phyloP scores from a whole-genome alignment of 1,139 yeast genomes.

The Fermentozyma sake region DNA sequence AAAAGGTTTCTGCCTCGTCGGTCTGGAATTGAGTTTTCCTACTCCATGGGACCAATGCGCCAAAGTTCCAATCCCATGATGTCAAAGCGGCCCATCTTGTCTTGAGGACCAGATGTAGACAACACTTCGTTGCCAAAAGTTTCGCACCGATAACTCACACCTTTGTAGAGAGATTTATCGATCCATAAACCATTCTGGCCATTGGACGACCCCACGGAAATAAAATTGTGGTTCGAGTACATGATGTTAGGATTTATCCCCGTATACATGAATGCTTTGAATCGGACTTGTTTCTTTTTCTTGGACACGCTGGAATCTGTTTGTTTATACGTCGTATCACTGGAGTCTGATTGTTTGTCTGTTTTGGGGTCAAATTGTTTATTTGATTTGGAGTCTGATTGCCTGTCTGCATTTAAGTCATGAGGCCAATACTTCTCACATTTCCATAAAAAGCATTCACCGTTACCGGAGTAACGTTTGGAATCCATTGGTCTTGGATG shows the following conservation, averaged over 20 bases:
- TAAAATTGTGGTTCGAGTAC: slow-evolving; percentile 71
- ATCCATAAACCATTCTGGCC: slow-evolving; percentile 94
- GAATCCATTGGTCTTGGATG: slow-evolving; percentile 65
- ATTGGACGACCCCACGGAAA: slow-evolving; percentile 84
- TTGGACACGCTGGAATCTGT: not conserved
- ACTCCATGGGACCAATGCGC: slow-evolving; percentile 54
- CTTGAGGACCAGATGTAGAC: slow-evolving; percentile 38
- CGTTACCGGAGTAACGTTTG: slow-evolving; percentile 82
- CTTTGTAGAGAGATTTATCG: slow-evolving; percentile 67
- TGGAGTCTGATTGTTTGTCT: not conserved
- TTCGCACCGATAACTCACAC: slow-evolving; percentile 72
- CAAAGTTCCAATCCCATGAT: slow-evolving; percentile 82
- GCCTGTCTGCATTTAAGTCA: too few relatives aligned
- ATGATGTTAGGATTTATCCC: slow-evolving; percentile 84
- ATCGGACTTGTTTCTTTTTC: slow-evolving; percentile 23
- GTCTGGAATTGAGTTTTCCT: too few relatives aligned
- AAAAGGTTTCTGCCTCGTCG: too few relatives aligned
- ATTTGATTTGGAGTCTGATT: slow-evolving; percentile 10
- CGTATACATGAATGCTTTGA: slow-evolving; percentile 84
- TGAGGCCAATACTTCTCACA: slow-evolving; percentile 31
- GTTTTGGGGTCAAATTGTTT: not conserved
- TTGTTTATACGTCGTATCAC: slow-evolving; percentile 3
- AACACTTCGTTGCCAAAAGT: slow-evolving; percentile 91
- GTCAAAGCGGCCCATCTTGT: slow-evolving; percentile 50
- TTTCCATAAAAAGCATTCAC: slow-evolving; percentile 93